Evolutionary conservation across 164 flowering plant species (phyloP).

Genomic region (Tetrastigma voinierianum): DNA sequence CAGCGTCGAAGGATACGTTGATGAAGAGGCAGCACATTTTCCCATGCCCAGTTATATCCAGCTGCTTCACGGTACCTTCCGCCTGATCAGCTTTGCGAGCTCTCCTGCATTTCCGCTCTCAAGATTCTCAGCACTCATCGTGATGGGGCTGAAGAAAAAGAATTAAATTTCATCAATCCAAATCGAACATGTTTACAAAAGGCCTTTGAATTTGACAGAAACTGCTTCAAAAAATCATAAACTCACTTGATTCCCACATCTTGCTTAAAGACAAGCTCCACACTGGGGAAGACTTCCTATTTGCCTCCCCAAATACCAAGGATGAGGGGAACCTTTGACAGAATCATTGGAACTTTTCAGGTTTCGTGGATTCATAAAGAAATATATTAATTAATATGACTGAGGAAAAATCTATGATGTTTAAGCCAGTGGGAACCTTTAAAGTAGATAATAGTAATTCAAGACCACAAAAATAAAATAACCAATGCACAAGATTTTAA

Average conservation of each 20-base stretch:
- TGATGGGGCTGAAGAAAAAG: conserved; percentile 68
- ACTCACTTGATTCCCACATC: conserved; percentile 76
- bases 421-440: too few species aligned
- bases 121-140: conserved; percentile 74
- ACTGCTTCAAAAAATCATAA: neutral
- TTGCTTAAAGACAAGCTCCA: conserved; percentile 71
- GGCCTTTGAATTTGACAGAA: neutral
- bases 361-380: neutral
- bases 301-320: conserved; percentile 79
- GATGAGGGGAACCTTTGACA: conserved; percentile 58
- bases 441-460: too few species aligned
- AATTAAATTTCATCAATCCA: conserved; percentile 7
- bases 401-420: too few species aligned
- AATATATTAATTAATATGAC: too few species aligned
- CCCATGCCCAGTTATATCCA: conserved; percentile 66
- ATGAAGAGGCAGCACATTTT: conserved; percentile 74
- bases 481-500: too few species aligned
- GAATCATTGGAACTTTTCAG: too few species aligned
- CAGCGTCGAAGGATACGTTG: conserved; percentile 75
- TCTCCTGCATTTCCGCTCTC: conserved; percentile 71
- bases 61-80: conserved; percentile 74
- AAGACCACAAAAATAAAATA: too few species aligned
- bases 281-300: conserved; percentile 71
- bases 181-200: neutral
- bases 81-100: conserved; percentile 66